Evolutionary conservation across 176 grass and related monocot genomes (phyloP), one percentile per base, ranked within the genome.

Genomic region (Oryza brachyantha): DNA sequence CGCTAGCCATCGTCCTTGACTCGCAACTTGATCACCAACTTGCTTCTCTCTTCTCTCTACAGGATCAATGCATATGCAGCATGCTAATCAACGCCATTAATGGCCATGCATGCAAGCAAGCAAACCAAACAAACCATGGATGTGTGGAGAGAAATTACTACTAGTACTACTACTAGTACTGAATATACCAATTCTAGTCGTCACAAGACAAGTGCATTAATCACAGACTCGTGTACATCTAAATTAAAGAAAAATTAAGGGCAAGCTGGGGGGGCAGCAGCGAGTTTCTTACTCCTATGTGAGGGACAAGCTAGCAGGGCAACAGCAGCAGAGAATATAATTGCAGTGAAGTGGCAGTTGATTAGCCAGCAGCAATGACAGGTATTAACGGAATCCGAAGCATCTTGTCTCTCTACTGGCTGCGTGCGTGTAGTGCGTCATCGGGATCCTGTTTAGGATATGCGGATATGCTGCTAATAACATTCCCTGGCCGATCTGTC

Each of bases 341-440:
- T 70, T 88, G 29, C 41, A 57, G 21, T 57, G 66, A 43, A 41
- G 34, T 21, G 43, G 43, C 21, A 22, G 10, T 45, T 75, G 43
- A 29, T 72, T 66, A 38, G 79, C 70, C 59, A 78, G 54, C 81
- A 75, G 38, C 12, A 11, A 31, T 19, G 41, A n/a, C 21, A 63
- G 76, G 86, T 72, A 84, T 88, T 88, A 75, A 75, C 76, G 8
- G 81, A 29, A 84, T 88, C 86, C 81, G 11, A 87, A 60, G 73
- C 59, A 31, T 34, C 9, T 36, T 83, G 74, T 65, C 59, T 5
- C 13, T 2, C 9, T 61, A 68, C 3, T 69, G 8, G 4, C 0
- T 10, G 52, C 35, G 13, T 10, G 52, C 35, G 13, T 64, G 31
- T 64, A 19, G 25, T 16, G n/a, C 60, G 75, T 24, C 39, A 10